These are phyloP conservation scores for Collybia sordida DNA, from an alignment of 768 basidiomycete species.

Conservation along the genomic window DNA sequence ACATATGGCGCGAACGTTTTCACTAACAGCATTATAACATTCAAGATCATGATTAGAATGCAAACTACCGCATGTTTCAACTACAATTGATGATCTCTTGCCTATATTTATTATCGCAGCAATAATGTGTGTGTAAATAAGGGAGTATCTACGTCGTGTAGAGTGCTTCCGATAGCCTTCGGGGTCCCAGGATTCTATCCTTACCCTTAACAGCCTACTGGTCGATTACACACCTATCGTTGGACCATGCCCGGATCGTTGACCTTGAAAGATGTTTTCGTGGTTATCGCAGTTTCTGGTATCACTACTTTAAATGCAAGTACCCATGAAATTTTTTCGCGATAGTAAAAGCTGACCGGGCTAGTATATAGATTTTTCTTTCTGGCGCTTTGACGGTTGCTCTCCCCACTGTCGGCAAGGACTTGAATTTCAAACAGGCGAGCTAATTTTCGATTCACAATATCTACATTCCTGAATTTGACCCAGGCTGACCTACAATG, in stretches of 20 bases:
- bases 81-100: too few species aligned
- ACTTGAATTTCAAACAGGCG: not conserved
- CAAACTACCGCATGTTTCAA: too few species aligned
- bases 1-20: too few species aligned
- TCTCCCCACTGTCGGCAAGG: not conserved
- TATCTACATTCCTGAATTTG: not conserved
- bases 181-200: too few species aligned
- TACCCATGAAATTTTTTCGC: not conserved
- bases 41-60: too few species aligned
- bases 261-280: not conserved
- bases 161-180: too few species aligned
- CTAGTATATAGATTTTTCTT: not conserved
- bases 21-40: too few species aligned
- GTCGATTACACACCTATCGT: too few species aligned
- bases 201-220: too few species aligned
- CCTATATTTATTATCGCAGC: too few species aligned
- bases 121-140: too few species aligned
- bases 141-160: too few species aligned
- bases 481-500: slow-evolving; percentile 2
- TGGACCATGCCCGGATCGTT: not conserved
- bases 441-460: not conserved
- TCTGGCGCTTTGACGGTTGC: not conserved
- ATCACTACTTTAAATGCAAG: not conserved
- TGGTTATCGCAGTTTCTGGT: not conserved
- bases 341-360: not conserved